These are phyloP conservation scores for Phytopythium sindhum DNA, from an alignment of 352 stramenopile genomes.

Conservation along the genomic window DNA sequence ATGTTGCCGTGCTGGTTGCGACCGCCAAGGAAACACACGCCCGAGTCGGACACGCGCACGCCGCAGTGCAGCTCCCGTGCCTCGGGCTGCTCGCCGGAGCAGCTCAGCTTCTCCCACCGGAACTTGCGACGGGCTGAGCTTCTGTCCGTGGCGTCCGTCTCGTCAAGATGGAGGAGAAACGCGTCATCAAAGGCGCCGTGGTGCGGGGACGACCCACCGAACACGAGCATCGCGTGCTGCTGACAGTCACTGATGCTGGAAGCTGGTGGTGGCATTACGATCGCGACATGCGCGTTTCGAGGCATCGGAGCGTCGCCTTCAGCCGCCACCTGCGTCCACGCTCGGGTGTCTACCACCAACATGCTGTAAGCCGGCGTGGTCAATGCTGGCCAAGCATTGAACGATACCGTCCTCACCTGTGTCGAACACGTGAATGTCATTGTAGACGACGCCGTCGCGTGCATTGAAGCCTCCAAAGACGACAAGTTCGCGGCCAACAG, in stretches of 20 bases:
- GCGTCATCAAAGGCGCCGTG: constrained; percentile 49
- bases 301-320: constrained; percentile 37
- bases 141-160: neutral
- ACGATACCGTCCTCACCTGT: constrained; percentile 13
- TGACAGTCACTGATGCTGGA: neutral
- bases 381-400: neutral
- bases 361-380: neutral
- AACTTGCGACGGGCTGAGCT: neutral
- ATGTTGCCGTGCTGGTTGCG: constrained; percentile 48
- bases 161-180: constrained; percentile 34
- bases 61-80: constrained; percentile 49
- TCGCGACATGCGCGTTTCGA: constrained; percentile 55
- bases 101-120: constrained; percentile 29
- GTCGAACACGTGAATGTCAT: constrained; percentile 52
- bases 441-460: constrained; percentile 38
- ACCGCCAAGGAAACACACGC: constrained; percentile 44
- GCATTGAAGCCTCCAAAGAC: constrained; percentile 68
- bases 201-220: constrained; percentile 58
- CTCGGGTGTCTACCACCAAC: constrained; percentile 9
- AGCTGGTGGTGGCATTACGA: constrained; percentile 22
- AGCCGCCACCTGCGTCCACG: constrained; percentile 27
- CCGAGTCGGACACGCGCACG: constrained; percentile 11
- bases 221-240: constrained; percentile 39
- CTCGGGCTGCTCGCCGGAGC: constrained; percentile 28
- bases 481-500: constrained; percentile 34